Base-by-base conservation (phyloP, 2,329 filamentous ascomycete genomes). In the Apiospora hydei region DNA sequence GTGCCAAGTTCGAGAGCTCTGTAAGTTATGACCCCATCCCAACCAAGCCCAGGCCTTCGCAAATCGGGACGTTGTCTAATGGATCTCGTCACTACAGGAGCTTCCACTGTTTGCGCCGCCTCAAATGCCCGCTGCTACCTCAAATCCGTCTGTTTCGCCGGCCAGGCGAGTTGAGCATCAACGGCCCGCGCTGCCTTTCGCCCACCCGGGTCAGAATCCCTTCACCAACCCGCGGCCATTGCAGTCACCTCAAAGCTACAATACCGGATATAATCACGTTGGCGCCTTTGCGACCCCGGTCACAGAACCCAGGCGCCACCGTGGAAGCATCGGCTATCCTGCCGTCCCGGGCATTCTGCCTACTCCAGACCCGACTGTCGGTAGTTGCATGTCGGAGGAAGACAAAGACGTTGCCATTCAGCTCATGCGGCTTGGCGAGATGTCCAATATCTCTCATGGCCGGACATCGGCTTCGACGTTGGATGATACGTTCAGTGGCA, bases 341-440 rank as follows among this genome's bases (percentile, higher is more conserved):
- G 83, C 84, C 75, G 83, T 85, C 75, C 81, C 84, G 68, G 91
- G 91, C 71, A 89, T 97, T 76, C 86, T 98, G 75, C 95, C 95
- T 26, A 99, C 96, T 2, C 96, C 96, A 38, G 96, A 98, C 78
- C 96, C 96, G n/a, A 99, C 96, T 16, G 93, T 98, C 77, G 94
- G 94, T 71, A 98, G 96, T 83, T 97, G 94, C 82, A 96, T 99
- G 82, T 98, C 96, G 18, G 96, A 99, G 81, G 96, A 99, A 83
- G 90, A 92, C 77, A 92, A 92, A 80, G 96, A 99, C 83, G 96
- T 98, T 74, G 96, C 96, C 72, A 92, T 98, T 80, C 96, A 98
- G 84, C 87, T 99, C 78, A 98, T 99, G 92, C 93, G 96, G 77
- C 89, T 99, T 71, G 95, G 96, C 66, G 95, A 98, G 81, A 94